phyloP scores from a whole-genome alignment of 768 basidiomycete genomes.

The Cyclocybe cylindracea region DNA sequence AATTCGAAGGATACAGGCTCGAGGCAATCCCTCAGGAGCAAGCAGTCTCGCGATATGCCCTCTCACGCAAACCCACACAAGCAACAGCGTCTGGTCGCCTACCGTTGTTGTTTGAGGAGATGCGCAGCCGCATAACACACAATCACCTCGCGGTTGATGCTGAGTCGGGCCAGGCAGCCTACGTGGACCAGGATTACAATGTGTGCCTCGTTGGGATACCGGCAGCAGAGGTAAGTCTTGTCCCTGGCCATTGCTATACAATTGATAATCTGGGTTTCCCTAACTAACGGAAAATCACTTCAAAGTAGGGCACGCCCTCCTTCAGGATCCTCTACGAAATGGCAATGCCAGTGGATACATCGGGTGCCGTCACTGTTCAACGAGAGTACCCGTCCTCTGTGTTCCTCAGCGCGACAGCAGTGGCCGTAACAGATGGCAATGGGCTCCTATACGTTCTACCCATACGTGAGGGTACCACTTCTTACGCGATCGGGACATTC shows the following conservation, averaged over 20 bases:
- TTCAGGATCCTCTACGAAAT: constrained; percentile 63
- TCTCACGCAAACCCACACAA: constrained; percentile 60
- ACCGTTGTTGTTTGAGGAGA: constrained; percentile 76
- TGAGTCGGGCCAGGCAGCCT: constrained; percentile 51
- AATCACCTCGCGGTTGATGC: constrained; percentile 69
- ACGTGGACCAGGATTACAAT: constrained; percentile 64
- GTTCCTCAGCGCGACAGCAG: constrained; percentile 49
- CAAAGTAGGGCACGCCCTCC: constrained; percentile 57
- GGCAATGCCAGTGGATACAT: constrained; percentile 49
- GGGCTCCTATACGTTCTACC: constrained; percentile 67
- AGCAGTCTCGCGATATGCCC: constrained; percentile 47
- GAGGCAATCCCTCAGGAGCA: constrained; percentile 61
- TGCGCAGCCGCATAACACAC: constrained; percentile 81
- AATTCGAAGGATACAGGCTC: constrained; percentile 85
- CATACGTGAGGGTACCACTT: constrained; percentile 36
- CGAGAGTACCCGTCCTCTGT: constrained; percentile 76
- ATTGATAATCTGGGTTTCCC: constrained; percentile 2
- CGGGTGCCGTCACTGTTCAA: constrained; percentile 39
- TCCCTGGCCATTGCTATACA: constrained; percentile 8
- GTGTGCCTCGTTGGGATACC: constrained; percentile 59
- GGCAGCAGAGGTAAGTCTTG: constrained; percentile 50
- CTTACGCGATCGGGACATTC: constrained; percentile 53
- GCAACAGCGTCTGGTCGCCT: constrained; percentile 59
- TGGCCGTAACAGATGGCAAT: constrained; percentile 69
- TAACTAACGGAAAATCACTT: constrained; percentile 1